Evolutionary conservation across 371 early-diverging fungal genomes (phyloP), one percentile per base, ranked within the genome.

Genomic region (Apophysomyces ossiformis): DNA sequence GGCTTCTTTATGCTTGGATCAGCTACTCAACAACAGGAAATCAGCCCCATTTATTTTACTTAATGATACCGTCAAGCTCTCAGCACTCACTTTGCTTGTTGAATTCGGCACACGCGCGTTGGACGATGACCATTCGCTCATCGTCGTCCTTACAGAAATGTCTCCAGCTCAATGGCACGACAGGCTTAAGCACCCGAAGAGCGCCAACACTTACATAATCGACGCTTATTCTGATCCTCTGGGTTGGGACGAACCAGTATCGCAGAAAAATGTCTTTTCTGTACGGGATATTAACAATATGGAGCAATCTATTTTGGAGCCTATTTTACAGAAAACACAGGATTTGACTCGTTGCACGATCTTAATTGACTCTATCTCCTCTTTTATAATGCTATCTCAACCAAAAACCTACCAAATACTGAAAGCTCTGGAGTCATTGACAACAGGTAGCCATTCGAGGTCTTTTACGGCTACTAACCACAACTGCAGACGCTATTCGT

Each of bases 141-240:
- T 82, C 44, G 71, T 70, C 0, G 37, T 82, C 1, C 60, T 75
- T 56, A 74, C 82, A 37, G 82, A 82, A 46, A 74, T 75, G 9
- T 77, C 76, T 56, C 79, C 82, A 4, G 47, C 35, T n/a, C 58
- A 57, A 18, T 80, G 77, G 78, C 35, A 57, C 16, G 56, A 63
- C 39, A 43, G 65, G 12, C 47, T 66, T 13, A 57, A 65, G 44
- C 65, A 45, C n/a, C n/a, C 54, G 12, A 32, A 61, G 11, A 37
- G 38, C 16, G 38, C 50, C 11, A 54, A 45, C 16, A 71, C 64
- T 18, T 65, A 21, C 11, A 70, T 82, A 13, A 65, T 77, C 15
- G 82, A 82, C 41, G 74, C 73, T 35, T 78, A 69, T 39, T 66
- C 78, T 0, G 73, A 78, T 68, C 81, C 81, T 0, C 58, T 67